phyloP scores from a whole-genome alignment of 176 grass and related monocot genomes.

The Secale cereale region DNA sequence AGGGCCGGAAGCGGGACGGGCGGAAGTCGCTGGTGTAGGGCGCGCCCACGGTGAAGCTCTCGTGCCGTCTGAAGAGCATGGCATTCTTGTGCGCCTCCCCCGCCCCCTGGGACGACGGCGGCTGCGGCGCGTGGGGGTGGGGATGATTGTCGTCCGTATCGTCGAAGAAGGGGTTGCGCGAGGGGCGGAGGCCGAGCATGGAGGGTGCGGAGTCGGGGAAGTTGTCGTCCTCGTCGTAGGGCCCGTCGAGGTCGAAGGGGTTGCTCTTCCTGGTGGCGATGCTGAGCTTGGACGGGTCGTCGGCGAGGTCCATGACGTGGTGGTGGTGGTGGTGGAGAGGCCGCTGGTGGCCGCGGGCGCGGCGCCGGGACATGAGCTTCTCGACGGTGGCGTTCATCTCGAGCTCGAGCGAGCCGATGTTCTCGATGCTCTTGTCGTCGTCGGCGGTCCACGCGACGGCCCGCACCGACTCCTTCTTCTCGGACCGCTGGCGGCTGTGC shows the following conservation, averaged over 20 bases:
- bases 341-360: slow-evolving; percentile 2
- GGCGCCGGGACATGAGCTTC: slow-evolving; percentile 43
- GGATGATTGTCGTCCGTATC: neutral
- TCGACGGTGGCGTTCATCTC: slow-evolving; percentile 53
- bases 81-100: neutral
- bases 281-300: slow-evolving; percentile 4
- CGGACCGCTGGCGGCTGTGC: neutral
- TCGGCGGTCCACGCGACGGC: slow-evolving; percentile 40
- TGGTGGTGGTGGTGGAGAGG: neutral
- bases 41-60: slow-evolving; percentile 46
- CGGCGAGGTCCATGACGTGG: slow-evolving; percentile 24
- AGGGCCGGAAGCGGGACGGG: slow-evolving; percentile 39
- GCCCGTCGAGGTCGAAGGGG: slow-evolving; percentile 23
- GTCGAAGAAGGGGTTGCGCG: slow-evolving; percentile 29
- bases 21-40: slow-evolving; percentile 11
- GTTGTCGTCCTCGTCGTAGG: neutral
- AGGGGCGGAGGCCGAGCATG: neutral
- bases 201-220: slow-evolving; percentile 55
- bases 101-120: neutral
- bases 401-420: slow-evolving; percentile 42
- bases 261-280: slow-evolving; percentile 18
- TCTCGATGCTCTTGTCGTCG: slow-evolving; percentile 47
- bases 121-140: neutral
- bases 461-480: neutral
- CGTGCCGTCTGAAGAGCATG: slow-evolving; percentile 35